A percentile compares a stretch with the other conserved stretches of the same genome.
These are phyloP conservation scores for Solanum microdontum DNA, from an alignment of 257 asterid genomes.

Conservation along the genomic window DNA sequence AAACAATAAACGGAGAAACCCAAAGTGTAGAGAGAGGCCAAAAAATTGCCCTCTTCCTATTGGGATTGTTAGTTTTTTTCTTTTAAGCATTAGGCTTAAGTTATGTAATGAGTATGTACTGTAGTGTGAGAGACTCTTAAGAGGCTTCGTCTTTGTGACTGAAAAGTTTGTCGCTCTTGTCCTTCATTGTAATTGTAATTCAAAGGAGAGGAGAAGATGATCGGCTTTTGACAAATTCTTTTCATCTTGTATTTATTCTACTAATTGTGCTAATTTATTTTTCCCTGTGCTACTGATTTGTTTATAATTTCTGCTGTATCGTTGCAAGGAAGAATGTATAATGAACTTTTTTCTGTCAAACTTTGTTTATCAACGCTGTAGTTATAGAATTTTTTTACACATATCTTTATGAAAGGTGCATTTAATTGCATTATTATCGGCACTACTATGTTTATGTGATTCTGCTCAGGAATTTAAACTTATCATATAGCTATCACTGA, in stretches of 20 bases:
- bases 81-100: background rate
- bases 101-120: background rate
- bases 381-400: background rate
- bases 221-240: background rate
- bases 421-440: background rate
- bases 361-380: background rate
- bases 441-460: background rate
- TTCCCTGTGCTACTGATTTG: background rate
- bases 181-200: slow-evolving; percentile 7
- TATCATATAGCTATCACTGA: background rate
- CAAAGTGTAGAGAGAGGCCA: slow-evolving; percentile 2
- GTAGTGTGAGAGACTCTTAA: background rate
- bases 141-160: slow-evolving; percentile 5
- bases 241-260: background rate
- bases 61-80: background rate
- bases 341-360: background rate
- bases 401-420: background rate
- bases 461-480: background rate
- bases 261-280: background rate
- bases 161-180: background rate
- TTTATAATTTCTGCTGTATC: background rate
- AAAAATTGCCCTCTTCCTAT: background rate
- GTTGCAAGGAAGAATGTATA: background rate
- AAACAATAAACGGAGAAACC: slow-evolving; percentile 12
- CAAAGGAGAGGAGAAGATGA: slow-evolving; percentile 1